phyloP scores from a whole-genome alignment of 2,329 filamentous ascomycete genomes.

The Gyromitra esculenta region DNA sequence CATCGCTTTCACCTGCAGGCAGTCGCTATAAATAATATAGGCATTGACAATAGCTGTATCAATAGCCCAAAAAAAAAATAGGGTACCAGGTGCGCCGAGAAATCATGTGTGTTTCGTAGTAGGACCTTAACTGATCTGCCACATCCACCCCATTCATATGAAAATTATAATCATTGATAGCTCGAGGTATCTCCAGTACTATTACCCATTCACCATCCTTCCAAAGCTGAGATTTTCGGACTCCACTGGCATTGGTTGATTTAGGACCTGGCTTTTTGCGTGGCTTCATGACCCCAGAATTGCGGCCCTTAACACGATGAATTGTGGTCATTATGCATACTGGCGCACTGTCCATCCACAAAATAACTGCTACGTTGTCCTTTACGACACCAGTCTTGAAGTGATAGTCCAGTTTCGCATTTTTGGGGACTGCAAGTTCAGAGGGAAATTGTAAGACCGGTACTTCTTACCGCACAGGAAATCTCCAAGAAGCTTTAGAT shows the following conservation, averaged over 20 bases:
- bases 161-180: slow-evolving; percentile 31
- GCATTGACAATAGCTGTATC: slow-evolving; percentile 4
- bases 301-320: slow-evolving; percentile 5
- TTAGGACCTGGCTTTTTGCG: not conserved
- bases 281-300: too few species aligned
- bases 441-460: too few species aligned
- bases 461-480: too few species aligned
- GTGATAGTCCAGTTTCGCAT: slow-evolving; percentile 2
- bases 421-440: slow-evolving; percentile 25
- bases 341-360: slow-evolving; percentile 6
- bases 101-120: slow-evolving; percentile 24
- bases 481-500: too few species aligned
- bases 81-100: slow-evolving; percentile 10
- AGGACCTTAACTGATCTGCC: slow-evolving; percentile 6
- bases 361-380: not conserved
- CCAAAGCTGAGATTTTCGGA: not conserved
- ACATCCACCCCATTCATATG: slow-evolving; percentile 36
- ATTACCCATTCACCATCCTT: not conserved
- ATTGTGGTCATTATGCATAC: slow-evolving; percentile 13
- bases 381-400: not conserved
- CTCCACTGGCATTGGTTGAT: not conserved
- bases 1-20: not conserved
- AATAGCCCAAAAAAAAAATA: slow-evolving; percentile 26
- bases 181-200: not conserved
- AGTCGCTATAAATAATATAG: slow-evolving; percentile 13